These are phyloP conservation scores for Pharnaceum exiguum DNA, from an alignment of 148 eudicot species.

Conservation along the genomic window DNA sequence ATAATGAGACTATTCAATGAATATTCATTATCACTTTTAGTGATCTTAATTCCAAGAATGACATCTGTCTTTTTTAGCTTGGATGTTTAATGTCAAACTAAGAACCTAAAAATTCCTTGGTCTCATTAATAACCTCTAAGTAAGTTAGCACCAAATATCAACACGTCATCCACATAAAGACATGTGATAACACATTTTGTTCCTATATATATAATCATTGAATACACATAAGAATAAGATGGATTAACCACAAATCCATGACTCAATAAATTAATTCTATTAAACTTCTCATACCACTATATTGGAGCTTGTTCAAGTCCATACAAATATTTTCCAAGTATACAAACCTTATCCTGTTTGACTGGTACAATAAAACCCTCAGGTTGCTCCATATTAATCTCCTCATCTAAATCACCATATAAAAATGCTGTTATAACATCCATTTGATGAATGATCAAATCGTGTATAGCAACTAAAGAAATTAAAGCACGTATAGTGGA, in stretches of 20 bases:
- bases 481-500: background rate
- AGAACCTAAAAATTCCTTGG: background rate
- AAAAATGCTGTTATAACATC: background rate
- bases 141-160: background rate
- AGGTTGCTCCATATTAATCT: background rate
- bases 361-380: background rate
- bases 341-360: background rate
- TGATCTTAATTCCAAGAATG: background rate
- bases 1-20: background rate
- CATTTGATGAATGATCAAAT: background rate
- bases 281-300: constrained; percentile 2
- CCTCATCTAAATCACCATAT: background rate
- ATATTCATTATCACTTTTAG: background rate
- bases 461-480: background rate
- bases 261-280: too few species aligned
- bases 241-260: too few species aligned
- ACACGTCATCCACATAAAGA: too few species aligned
- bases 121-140: background rate
- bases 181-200: too few species aligned
- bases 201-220: too few species aligned
- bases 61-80: background rate
- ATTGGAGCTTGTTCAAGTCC: background rate
- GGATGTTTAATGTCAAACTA: too few species aligned
- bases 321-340: background rate
- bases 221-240: too few species aligned